Evolutionary conservation across 2,329 filamentous ascomycete species (phyloP).

Genomic region (Coleophoma cylindrospora): DNA sequence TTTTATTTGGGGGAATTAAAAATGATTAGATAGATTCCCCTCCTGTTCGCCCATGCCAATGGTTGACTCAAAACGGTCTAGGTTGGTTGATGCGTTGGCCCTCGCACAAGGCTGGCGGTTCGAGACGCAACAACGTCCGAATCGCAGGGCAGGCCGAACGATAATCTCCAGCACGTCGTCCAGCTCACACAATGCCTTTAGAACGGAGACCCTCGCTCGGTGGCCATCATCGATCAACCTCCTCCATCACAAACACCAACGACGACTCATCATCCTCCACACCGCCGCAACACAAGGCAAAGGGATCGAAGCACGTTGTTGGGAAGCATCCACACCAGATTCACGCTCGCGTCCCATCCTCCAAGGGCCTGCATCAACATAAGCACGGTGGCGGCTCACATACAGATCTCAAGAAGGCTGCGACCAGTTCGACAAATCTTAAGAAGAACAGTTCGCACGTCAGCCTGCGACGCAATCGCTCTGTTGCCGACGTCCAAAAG

Average conservation of each 20-base stretch:
- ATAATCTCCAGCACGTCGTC: slow-evolving; percentile 10
- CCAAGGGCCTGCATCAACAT: slow-evolving; percentile 22
- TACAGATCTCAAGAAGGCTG: slow-evolving; percentile 19
- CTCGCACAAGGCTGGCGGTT: neutral
- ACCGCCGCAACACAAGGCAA: slow-evolving; percentile 20
- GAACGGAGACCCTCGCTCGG: slow-evolving; percentile 12
- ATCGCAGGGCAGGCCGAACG: too few species aligned
- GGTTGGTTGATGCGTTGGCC: neutral
- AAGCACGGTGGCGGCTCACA: slow-evolving; percentile 18
- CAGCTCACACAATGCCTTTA: slow-evolving; percentile 10
- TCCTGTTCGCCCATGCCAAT: neutral
- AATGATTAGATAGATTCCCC: too few species aligned
- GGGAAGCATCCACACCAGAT: slow-evolving; percentile 12
- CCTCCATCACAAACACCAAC: slow-evolving; percentile 14
- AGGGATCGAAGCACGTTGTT: slow-evolving; percentile 24
- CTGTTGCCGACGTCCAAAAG: slow-evolving; percentile 49
- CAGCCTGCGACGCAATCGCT: slow-evolving; percentile 56
- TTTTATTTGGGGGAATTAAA: too few species aligned
- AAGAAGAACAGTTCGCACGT: slow-evolving; percentile 48
- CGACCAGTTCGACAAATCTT: slow-evolving; percentile 22
- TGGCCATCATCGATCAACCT: slow-evolving; percentile 16
- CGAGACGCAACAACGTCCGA: neutral
- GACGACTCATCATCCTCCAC: slow-evolving; percentile 18
- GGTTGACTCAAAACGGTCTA: neutral
- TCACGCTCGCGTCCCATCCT: slow-evolving; percentile 22